Base-by-base conservation (phyloP, 768 basidiomycete species). In the Dentipellis sp. region DNA sequence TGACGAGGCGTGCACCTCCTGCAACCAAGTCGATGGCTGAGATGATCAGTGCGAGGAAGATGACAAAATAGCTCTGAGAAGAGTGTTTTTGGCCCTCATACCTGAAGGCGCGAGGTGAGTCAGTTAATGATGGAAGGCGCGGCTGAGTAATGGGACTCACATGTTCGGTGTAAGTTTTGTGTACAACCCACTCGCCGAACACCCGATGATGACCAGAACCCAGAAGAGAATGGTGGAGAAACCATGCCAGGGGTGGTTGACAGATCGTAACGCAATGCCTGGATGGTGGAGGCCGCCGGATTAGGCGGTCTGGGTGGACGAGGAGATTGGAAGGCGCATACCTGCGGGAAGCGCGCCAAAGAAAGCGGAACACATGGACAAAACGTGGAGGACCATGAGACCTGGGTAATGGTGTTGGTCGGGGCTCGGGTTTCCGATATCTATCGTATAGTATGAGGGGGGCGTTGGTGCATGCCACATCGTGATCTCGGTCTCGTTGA, bases 201-300 rank as follows among this genome's bases (percentile, higher is more conserved):
- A 80, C 4, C 90, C 91, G 40, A 94, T 66, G 1, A 74, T 68
- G 53, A 76, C 72, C 19, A 88, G 73, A 11, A 62, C 69, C 65
- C 86, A 86, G 71, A 93, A 94, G 0, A 73, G 71, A 29, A 80
- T 51, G n/a, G 84, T 77, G 7, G 77, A 75, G 14, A 86, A 50
- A 21, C 75, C 74, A 55, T 84, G 84, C 61, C 76, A 79, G 0
- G 84, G 71, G 64, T 91, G 86, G 50, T 83, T 83, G 0, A 86
- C 84, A 14, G 88, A 84, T 36, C 93, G 83, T 58, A 97, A 75
- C 1, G 83, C 81, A 58, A 95, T 89, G 34, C 81, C 94, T 95
- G 65, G 37, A 35, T 19, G 29, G 29, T 50, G 48, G 22, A 23
- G 9, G 6, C n/a, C 14, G 7, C 8, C n/a, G 4, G 48, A 50